These are phyloP conservation scores for Ogataea sp. DNA, from an alignment of 805 yeast species.

Conservation along the genomic window DNA sequence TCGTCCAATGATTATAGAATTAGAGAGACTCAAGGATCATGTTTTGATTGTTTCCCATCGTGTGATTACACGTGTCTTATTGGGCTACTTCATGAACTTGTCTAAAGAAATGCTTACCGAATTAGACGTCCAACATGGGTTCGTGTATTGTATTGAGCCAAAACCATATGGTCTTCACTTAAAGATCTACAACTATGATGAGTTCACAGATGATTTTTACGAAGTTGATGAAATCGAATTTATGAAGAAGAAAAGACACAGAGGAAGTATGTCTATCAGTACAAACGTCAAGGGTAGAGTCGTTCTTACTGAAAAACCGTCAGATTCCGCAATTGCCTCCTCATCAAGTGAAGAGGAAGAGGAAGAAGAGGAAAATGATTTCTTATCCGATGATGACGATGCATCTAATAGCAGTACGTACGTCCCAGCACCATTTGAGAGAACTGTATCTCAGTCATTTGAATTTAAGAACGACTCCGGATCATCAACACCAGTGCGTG, in stretches of 20 bases:
- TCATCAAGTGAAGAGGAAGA: not conserved
- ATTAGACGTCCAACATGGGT: slow-evolving; percentile 27
- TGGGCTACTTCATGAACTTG: slow-evolving; percentile 29
- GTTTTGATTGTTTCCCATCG: slow-evolving; percentile 27
- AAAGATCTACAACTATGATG: slow-evolving; percentile 29
- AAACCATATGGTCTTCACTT: slow-evolving; percentile 30
- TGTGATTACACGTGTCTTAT: slow-evolving; percentile 25
- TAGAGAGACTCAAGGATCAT: slow-evolving; percentile 27
- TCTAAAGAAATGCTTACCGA: slow-evolving; percentile 29
- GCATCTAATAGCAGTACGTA: not conserved
- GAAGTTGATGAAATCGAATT: slow-evolving; percentile 30
- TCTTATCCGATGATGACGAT: not conserved
- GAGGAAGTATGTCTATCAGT: slow-evolving; percentile 19
- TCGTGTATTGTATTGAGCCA: slow-evolving; percentile 29
- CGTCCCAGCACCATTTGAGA: not conserved
- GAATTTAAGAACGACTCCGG: slow-evolving; percentile 1
- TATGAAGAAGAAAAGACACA: slow-evolving; percentile 25
- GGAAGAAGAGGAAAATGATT: too few species aligned
- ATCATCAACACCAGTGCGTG: not conserved
- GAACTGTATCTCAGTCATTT: not conserved
- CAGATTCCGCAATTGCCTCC: not conserved
- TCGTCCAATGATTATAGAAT: slow-evolving; percentile 27
- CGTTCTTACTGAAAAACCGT: not conserved
- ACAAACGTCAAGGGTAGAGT: not conserved
- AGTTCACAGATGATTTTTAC: slow-evolving; percentile 24